Evolutionary conservation across 2,329 filamentous ascomycete species (phyloP).

Genomic region (Grosmannia serpens): DNA sequence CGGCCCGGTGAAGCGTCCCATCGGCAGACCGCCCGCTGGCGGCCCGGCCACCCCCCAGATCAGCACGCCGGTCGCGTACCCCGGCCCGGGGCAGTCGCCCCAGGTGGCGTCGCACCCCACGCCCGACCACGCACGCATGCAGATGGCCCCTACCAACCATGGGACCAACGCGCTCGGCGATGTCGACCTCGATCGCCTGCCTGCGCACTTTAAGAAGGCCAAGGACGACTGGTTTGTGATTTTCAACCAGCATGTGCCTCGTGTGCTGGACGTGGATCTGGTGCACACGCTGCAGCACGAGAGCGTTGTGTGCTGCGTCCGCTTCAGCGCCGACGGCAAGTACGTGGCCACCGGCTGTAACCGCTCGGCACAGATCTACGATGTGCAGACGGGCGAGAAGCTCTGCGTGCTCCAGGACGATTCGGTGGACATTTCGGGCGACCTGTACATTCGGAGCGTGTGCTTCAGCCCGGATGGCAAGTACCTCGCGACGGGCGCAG

Average conservation of each 20-base stretch:
- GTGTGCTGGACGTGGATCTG: slow-evolving; percentile 83
- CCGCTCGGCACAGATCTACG: slow-evolving; percentile 97
- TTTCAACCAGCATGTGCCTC: slow-evolving; percentile 86
- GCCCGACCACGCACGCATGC: slow-evolving; percentile 49
- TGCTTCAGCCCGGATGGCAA: slow-evolving; percentile 97
- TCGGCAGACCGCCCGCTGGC: slow-evolving; percentile 51
- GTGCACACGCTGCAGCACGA: slow-evolving; percentile 88
- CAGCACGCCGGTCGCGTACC: slow-evolving; percentile 76
- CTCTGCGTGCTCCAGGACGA: slow-evolving; percentile 86
- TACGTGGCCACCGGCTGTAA: slow-evolving; percentile 97
- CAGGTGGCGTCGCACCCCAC: slow-evolving; percentile 74
- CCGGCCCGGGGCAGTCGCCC: slow-evolving; percentile 70
- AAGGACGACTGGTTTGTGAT: slow-evolving; percentile 91
- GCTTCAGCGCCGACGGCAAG: slow-evolving; percentile 91
- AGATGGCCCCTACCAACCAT: slow-evolving; percentile 35
- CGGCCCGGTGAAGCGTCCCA: slow-evolving; percentile 67
- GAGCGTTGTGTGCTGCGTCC: slow-evolving; percentile 95
- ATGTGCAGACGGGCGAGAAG: slow-evolving; percentile 76
- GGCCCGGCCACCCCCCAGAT: slow-evolving; percentile 86
- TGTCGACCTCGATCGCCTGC: slow-evolving; percentile 74
- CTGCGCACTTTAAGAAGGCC: slow-evolving; percentile 78
- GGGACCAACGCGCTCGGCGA: slow-evolving; percentile 63
- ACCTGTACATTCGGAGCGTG: slow-evolving; percentile 93
- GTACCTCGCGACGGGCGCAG: slow-evolving; percentile 88
- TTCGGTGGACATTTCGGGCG: slow-evolving; percentile 73